Percentiles rank a stretch among this genome's conserved stretches.
These are phyloP conservation scores for Orbilia brochopaga DNA, from an alignment of 2,329 filamentous ascomycete genomes.

Conservation along the genomic window DNA sequence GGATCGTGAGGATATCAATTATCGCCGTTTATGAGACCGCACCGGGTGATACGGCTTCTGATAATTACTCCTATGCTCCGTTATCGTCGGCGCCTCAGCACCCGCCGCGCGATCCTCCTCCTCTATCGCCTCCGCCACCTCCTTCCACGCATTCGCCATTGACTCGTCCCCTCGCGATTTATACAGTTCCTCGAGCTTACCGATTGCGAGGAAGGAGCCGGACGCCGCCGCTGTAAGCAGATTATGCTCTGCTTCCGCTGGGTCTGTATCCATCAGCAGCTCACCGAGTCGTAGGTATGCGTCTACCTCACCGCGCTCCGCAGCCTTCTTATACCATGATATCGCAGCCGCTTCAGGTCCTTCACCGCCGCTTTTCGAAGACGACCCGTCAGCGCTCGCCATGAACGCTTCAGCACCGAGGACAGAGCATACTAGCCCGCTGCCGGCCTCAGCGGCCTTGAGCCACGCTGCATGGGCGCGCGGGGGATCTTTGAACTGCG, in stretches of 20 bases:
- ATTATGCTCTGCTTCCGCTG: slow-evolving; percentile 37
- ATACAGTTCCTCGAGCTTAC: slow-evolving; percentile 29
- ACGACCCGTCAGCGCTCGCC: slow-evolving; percentile 12
- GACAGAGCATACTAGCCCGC: slow-evolving; percentile 25
- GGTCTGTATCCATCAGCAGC: slow-evolving; percentile 24
- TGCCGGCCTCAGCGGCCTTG: slow-evolving; percentile 28
- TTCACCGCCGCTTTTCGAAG: slow-evolving; percentile 1
- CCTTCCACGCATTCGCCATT: slow-evolving; percentile 8
- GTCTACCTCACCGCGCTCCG: slow-evolving; percentile 40
- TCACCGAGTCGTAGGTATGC: slow-evolving; percentile 51
- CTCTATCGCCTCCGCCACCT: slow-evolving; percentile 25
- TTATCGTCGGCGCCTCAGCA: slow-evolving; percentile 4
- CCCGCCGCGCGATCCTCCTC: slow-evolving; percentile 2
- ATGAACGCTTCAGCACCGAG: slow-evolving; percentile 13
- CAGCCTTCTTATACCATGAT: slow-evolving; percentile 47
- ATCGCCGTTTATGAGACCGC: neutral
- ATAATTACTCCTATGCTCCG: neutral
- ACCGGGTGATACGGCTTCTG: neutral
- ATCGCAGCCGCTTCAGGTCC: slow-evolving; percentile 41
- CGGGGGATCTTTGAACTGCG: neutral
- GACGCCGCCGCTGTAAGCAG: slow-evolving; percentile 29
- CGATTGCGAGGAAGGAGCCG: slow-evolving; percentile 10
- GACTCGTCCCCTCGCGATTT: slow-evolving; percentile 26
- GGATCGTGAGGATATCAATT: neutral
- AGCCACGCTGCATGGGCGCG: slow-evolving; percentile 25